Evolutionary conservation across 192 early-diverging fungal genomes (phyloP), one percentile per base, ranked within the genome.

Genomic region (Gaertneriomyces sp.): DNA sequence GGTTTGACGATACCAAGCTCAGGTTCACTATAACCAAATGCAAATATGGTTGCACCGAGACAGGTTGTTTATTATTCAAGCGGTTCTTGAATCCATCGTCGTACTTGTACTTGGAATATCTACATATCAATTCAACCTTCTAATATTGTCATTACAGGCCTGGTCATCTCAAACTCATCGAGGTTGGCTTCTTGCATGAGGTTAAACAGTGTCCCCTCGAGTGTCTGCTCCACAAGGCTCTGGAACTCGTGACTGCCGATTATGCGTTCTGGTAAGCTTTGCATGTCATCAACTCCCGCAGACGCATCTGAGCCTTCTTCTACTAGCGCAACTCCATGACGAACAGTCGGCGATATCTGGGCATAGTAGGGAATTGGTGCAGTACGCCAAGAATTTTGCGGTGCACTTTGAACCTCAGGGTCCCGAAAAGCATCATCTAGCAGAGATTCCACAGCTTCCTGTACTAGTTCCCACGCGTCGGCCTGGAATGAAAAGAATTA

Each of bases 201-300:
- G 61, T 84, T 84, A 70, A 66, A 82, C 6, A 84, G 16, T 0
- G 82, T 84, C 11, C 78, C 72, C 61, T 84, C 82, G 41, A 84
- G 60, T n/a, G 74, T 64, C 11, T 46, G 51, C 55, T 82, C 82
- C 6, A 80, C 63, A 19, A 64, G 42, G 58, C 76, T 82, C 43
- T 78, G 75, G 50, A 84, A 81, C 19, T 83, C 74, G n/a, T 42
- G 16, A 20, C 60, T 38, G 38, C 54, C 39, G 33, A 17, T 51
- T 5, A 33, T 33, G 25, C 25, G 25, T 2, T 33, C 25, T 33
- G 25, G 25, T 33, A 33, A 33, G 25, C 25, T 33, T 33, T 33
- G 25, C 25, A 33, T 33, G 25, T 33, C 25, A 33, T 33, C 25
- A 33, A 33, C 2, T 33, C 25, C 25, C 25, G 25, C 25, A 33